Evolutionary conservation across 441 rosid genomes (phyloP).

Genomic region (Cnidoscolus chayamansa): DNA sequence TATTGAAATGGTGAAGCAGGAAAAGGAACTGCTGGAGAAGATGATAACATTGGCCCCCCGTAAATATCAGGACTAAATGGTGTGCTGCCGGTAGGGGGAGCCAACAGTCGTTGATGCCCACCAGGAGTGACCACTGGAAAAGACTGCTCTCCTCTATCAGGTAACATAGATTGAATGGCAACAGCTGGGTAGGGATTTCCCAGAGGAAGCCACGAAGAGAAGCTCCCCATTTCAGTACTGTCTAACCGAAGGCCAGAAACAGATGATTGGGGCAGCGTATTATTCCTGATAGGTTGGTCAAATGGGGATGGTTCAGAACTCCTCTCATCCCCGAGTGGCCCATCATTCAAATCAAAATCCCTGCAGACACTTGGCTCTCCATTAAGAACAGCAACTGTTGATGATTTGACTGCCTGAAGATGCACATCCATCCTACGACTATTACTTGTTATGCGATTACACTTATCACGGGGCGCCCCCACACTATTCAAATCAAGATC

Average conservation of each 20-base stretch:
- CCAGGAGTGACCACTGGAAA: conserved; percentile 54
- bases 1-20: conserved; percentile 41
- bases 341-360: conserved; percentile 91
- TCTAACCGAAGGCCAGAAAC: conserved; percentile 47
- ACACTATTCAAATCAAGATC: conserved; percentile 75
- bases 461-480: conserved; percentile 56
- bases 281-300: conserved; percentile 46
- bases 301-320: conserved; percentile 44
- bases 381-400: conserved; percentile 37
- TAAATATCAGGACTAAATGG: conserved; percentile 33
- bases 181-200: conserved; percentile 52
- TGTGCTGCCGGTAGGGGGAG: conserved; percentile 34
- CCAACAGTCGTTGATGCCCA: conserved; percentile 36
- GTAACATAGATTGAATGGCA: conserved; percentile 51
- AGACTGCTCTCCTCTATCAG: conserved; percentile 68
- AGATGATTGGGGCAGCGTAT: conserved; percentile 41
- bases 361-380: conserved; percentile 40
- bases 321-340: conserved; percentile 65
- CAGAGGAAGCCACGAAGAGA: conserved; percentile 65
- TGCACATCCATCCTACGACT: conserved; percentile 37
- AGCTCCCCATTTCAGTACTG: conserved; percentile 46
- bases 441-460: conserved; percentile 38
- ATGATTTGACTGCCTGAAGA: conserved; percentile 35
- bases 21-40: conserved; percentile 41
- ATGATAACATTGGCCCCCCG: conserved; percentile 37